phyloP scores from a whole-genome alignment of 345 rosid species.

The Kernera saxatilis region DNA sequence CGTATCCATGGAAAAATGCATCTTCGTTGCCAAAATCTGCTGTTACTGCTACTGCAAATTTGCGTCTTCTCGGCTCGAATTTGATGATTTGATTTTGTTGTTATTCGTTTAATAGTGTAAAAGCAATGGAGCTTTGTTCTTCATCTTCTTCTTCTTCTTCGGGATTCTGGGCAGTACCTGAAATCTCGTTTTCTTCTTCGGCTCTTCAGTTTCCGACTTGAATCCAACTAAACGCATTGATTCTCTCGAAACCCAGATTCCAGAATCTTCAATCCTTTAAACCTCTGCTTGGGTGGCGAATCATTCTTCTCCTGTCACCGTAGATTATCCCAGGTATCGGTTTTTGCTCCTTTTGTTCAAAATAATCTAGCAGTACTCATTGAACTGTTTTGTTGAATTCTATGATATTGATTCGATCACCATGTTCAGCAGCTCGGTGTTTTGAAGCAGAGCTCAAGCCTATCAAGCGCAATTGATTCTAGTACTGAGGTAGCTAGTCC shows the following conservation, averaged over 20 bases:
- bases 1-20: slow-evolving; percentile 13
- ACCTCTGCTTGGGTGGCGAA: slow-evolving; percentile 61
- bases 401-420: slow-evolving; percentile 4
- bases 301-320: slow-evolving; percentile 51
- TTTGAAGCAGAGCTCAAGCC: no score
- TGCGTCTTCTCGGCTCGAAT: neutral
- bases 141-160: slow-evolving; percentile 29
- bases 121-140: slow-evolving; percentile 54
- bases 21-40: neutral
- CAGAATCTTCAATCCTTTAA: slow-evolving; percentile 22
- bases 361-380: no score
- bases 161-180: slow-evolving; percentile 25
- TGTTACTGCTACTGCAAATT: neutral
- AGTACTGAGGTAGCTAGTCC: no score
- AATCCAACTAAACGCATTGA: slow-evolving; percentile 27
- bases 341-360: neutral
- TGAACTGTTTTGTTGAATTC: no score
- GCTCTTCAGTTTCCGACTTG: slow-evolving; percentile 41
- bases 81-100: neutral
- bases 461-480: no score
- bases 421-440: slow-evolving; percentile 33
- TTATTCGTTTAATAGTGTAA: neutral
- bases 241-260: slow-evolving; percentile 26
- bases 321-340: neutral
- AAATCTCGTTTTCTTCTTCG: slow-evolving; percentile 57